Base-by-base conservation (phyloP, 495 filamentous ascomycete genomes). In the Xylaria castorea region DNA sequence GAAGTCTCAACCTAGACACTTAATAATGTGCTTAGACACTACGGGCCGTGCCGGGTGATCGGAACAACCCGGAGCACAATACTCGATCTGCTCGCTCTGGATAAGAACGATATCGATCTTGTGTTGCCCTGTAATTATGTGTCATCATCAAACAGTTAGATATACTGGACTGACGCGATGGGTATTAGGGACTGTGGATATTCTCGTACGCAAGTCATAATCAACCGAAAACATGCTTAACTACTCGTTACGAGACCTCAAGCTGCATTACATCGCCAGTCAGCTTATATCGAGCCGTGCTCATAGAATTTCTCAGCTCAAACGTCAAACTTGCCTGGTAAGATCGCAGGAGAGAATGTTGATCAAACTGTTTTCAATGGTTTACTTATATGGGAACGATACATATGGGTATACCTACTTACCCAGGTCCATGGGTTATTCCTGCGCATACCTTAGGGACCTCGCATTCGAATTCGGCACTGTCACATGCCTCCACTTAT, bases 401-500 rank as follows among this genome's bases (percentile, higher is more conserved):
- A 14, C 2, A 18, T 42, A n/a, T n/a, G n/a, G n/a, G n/a, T n/a
- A n/a, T n/a, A n/a, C n/a, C n/a, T n/a, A n/a, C n/a, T n/a, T n/a
- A n/a, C n/a, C n/a, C n/a, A n/a, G n/a, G n/a, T n/a, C n/a, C n/a
- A n/a, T n/a, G n/a, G n/a, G n/a, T n/a, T n/a, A n/a, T n/a, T 3
- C 48, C n/a, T 51, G 51, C 51, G 16, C 22, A 55, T 61, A 32
- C 58, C 38, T 38, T 60, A 36, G 34, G 58, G 58, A 42, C 38
- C 38, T 42, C 38, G 38, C 12, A 42, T 42, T 42, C 38, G 38
- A 42, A 30, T 58, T 20, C 34, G 58, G 30, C 58, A 61, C 38
- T 61, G 20, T 61, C 58, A 61, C 58, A 61, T 61, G 58, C 58
- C 22, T 61, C 58, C 12, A 22, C 32, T 61, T 61, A n/a, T n/a